phyloP scores from a whole-genome alignment of 1,284 basidiomycete species.

The Trichosporon sp. region DNA sequence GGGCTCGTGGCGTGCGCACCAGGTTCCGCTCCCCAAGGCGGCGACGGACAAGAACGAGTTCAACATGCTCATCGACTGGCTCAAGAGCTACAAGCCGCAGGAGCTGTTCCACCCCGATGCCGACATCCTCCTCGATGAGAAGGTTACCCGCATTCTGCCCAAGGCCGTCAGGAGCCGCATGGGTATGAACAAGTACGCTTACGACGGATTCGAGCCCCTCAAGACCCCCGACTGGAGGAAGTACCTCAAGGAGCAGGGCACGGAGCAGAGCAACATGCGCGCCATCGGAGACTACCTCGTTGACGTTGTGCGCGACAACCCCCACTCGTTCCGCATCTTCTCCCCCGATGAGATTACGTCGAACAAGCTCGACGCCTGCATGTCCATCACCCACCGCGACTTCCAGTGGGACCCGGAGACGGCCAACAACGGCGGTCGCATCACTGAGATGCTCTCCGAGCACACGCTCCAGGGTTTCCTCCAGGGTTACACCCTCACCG shows the following conservation, averaged over 20 bases:
- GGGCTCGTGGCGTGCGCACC: slow-evolving; percentile 64
- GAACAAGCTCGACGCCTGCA: slow-evolving; percentile 79
- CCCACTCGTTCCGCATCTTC: slow-evolving; percentile 77
- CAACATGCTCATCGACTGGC: slow-evolving; percentile 67
- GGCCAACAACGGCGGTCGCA: slow-evolving; percentile 56
- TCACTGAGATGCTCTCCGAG: slow-evolving; percentile 84
- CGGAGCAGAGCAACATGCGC: slow-evolving; percentile 72
- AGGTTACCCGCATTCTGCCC: slow-evolving; percentile 52
- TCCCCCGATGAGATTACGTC: slow-evolving; percentile 83
- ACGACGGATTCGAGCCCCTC: slow-evolving; percentile 66
- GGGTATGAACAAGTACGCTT: slow-evolving; percentile 60
- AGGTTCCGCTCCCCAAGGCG: slow-evolving; percentile 73
- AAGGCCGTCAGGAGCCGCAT: slow-evolving; percentile 44
- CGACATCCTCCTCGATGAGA: slow-evolving; percentile 39
- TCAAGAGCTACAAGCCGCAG: slow-evolving; percentile 66
- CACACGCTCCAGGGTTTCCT: slow-evolving; percentile 86
- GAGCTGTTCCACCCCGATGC: slow-evolving; percentile 66
- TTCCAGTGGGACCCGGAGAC: slow-evolving; percentile 35
- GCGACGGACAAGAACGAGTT: slow-evolving; percentile 69
- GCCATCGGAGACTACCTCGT: slow-evolving; percentile 33
- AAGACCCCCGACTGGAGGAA: slow-evolving; percentile 68
- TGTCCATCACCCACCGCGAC: slow-evolving; percentile 64
- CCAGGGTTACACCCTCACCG: slow-evolving; percentile 71
- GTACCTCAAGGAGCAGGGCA: slow-evolving; percentile 62
- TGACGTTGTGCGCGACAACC: slow-evolving; percentile 67